phyloP scores from a whole-genome alignment of 1,284 basidiomycete species.

The Filobasidium uniguttulatum region DNA sequence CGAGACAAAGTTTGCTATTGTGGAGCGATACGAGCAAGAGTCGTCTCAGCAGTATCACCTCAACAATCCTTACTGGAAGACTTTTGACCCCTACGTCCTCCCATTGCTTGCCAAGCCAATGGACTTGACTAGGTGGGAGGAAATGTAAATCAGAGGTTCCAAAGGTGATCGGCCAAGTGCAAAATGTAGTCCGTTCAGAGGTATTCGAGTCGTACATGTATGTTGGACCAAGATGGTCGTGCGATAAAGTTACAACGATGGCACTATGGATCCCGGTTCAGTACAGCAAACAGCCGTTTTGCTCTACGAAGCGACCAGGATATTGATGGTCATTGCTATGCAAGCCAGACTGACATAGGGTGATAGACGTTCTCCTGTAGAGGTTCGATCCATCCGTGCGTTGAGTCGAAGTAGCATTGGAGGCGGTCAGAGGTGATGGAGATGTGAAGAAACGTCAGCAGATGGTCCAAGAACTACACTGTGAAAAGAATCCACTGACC shows the following conservation, averaged over 20 bases:
- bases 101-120: constrained; percentile 31
- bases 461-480: constrained; percentile 23
- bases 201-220: no score
- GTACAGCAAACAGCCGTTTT: no score
- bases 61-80: constrained; percentile 36
- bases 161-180: no score
- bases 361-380: constrained; percentile 59
- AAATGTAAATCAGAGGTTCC: constrained; percentile 20
- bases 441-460: neutral
- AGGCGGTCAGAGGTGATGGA: constrained; percentile 1
- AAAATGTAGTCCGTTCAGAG: no score
- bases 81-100: constrained; percentile 34
- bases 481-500: constrained; percentile 43
- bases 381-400: neutral
- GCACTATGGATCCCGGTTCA: no score
- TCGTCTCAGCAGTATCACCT: constrained; percentile 32
- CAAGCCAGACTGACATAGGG: constrained; percentile 71
- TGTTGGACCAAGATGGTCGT: no score
- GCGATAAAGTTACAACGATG: no score
- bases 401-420: neutral
- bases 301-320: no score
- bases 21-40: constrained; percentile 36
- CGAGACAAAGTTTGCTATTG: constrained; percentile 34
- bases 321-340: constrained; percentile 59
- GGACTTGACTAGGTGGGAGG: constrained; percentile 36